Base-by-base conservation (phyloP, 2,329 filamentous ascomycete genomes). In the Periconia digitata region DNA sequence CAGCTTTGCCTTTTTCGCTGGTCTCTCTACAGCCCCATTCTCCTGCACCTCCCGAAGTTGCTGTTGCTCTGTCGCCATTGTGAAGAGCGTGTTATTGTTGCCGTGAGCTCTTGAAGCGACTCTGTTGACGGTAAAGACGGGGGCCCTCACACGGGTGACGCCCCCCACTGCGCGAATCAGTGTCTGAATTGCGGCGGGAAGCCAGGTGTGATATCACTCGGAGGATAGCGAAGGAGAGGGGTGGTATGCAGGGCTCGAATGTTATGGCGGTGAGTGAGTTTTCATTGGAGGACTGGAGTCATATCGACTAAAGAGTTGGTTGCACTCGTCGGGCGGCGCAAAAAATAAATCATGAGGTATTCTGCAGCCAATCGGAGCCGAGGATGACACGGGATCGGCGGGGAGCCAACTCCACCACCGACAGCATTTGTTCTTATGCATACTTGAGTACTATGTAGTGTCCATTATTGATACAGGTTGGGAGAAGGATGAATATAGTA, bases 1-100 rank as follows among this genome's bases (percentile, higher is more conserved):
- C 18, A 95, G 76, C 70, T 92, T 95, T 20, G 46, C 47, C 46
- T 47, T 55, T 37, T 56, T 61, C 0, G 46, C 52, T 10, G 51
- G 50, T 15, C 38, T 39, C 7, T 57, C 48, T 10, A 20, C 32
- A 20, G 27, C 16, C 18, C 34, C 45, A 18, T n/a, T 50, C 55
- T 50, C 6, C 40, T 47, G 15, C 55, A 40, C 41, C n/a, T 12
- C 37, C 17, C 50, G 15, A 39, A 27, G 4, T 12, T 38, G 17
- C 22, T 45, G 12, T 3, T 27, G 38, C 36, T 24, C 22, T 22
- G 29, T 43, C 17, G 21, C 36, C 10, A 38, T 42, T 20, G 22
- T 23, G 13, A 46, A 43, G 23, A 24, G 34, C 15, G 37, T 38
- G 24, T 40, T 38, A 16, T 20, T 7, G 18, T 10, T 21, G 16